Base-by-base conservation (phyloP, 2,329 filamentous ascomycete genomes). In the Penicillium sp. region DNA sequence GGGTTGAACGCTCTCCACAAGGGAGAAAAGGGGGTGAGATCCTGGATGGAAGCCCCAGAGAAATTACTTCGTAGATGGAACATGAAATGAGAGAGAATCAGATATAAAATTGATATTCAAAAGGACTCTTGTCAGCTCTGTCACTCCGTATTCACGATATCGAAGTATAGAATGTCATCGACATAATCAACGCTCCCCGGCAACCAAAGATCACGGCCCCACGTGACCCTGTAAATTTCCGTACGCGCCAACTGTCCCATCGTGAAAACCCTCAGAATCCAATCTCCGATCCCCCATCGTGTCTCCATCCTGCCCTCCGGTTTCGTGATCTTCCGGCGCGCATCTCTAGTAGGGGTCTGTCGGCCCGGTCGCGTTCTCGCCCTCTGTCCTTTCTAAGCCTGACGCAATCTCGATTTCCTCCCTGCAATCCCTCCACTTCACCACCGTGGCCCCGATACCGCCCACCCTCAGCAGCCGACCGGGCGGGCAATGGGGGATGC, bases 401-500 rank as follows among this genome's bases (percentile, higher is more conserved):
- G 42, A 30, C 30, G 35, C 40, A 34, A 22, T 11, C 26, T 18
- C 33, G n/a, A 29, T 10, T 38, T 10, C 14, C 27, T 15, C 41
- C 18, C 31, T 22, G 13, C 14, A 10, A n/a, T 32, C 14, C 32
- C 32, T 36, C 35, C 38, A 28, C 27, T 37, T 31, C 32, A 48
- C 45, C 60, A 63, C 50, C 60, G 57, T 64, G 59, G 59, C 60
- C 58, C 60, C 59, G 36, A 63, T 62, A 50, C 54, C 54, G 32
- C 57, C 46, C 35, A 47, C 50, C 37, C 45, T 57, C 54, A 57
- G 58, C 57, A 56, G 61, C 61, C 61, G 55, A 53, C 48, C 48
- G 45, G 54, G 56, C 57, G 54, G 60, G 59, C 59, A 62, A 67
- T 67, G 64, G 64, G 72, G 70, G 62, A 79, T 79, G 75, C 74